Evolutionary conservation across 257 asterid species (phyloP), one percentile per base, ranked within the genome.

Genomic region (Rauvolfia tetraphylla): DNA sequence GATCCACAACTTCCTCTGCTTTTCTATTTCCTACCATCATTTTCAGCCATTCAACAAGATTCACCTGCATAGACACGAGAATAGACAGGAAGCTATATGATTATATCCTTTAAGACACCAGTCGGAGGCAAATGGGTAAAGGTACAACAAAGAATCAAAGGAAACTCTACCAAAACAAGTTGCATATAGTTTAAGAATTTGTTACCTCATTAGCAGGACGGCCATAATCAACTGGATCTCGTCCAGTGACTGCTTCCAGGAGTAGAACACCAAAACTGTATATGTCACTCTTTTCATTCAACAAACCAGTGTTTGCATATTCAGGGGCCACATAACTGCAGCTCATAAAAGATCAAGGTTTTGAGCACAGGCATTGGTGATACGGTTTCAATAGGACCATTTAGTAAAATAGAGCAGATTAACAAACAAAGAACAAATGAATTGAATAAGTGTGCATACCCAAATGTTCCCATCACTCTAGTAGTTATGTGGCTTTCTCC

Each of bases 41-140:
- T 82, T 95, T 95, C 54, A 95, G 91, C 99, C 99, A 95, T 88
- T 95, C 99, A 41, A 95, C 99, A 70, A 95, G 99, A 90, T 95
- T 88, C 74, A 92, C 97, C 99, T 92, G 87, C 80, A 84, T 67
- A 46, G 31, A 57, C 63, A 81, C 57, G 69, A 68, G 58, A 42
- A 67, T 49, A 75, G 42, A 79, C 58, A 34, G 44, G 14, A 73
- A 53, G 38, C 53, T 25, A 18, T 7, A 10, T 27, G 33, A 71
- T 36, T 36, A 51, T 18, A 36, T 46, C 72, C 56, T 48, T 38
- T 42, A 46, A 59, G 11, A 56, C 49, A 41, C 58, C 39, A 58
- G 56, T 44, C 5, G 63, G 39, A 8, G 42, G 20, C 48, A 58
- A 56, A 44, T 58, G n/a, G 41, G 22, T n/a, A n/a, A 7, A 36